Evolutionary conservation across 306 rosid genomes (phyloP).

Genomic region (Alnus glutinosa): DNA sequence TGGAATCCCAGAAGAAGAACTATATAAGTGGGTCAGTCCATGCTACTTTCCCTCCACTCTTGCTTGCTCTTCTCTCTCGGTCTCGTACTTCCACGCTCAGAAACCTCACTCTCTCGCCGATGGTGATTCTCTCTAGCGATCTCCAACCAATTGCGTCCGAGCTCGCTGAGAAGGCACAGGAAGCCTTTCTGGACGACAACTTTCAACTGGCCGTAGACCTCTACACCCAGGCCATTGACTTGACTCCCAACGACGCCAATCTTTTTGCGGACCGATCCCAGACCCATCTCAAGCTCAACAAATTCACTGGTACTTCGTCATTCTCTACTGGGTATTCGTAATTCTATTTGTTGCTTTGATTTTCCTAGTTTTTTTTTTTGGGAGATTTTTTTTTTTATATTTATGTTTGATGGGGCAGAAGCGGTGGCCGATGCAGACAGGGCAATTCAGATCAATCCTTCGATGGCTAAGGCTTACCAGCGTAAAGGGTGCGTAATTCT

Average conservation of each 20-base stretch:
- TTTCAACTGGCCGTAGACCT: conserved; percentile 41
- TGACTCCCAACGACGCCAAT: conserved; percentile 41
- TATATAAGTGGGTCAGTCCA: too few species aligned
- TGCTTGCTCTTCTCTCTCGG: not conserved
- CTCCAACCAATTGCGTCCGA: conserved; percentile 36
- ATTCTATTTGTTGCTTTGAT: not conserved
- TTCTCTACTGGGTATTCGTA: not conserved
- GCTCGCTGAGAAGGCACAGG: conserved; percentile 53
- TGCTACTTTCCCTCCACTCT: too few species aligned
- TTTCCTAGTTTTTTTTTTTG: not conserved
- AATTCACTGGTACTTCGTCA: conserved; percentile 17
- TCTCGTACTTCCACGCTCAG: not conserved
- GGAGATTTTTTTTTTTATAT: not conserved
- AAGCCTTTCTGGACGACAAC: conserved; percentile 64
- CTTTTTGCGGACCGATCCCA: conserved; percentile 62
- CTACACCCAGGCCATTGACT: conserved; percentile 43
- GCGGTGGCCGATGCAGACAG: conserved; percentile 29
- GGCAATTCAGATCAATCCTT: conserved; percentile 20
- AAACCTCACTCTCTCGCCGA: not conserved
- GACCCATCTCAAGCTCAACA: conserved; percentile 31
- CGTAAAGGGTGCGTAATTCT: conserved; percentile 30
- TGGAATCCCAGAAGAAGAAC: too few species aligned
- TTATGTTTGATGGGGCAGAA: conserved; percentile 20
- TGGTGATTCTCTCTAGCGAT: not conserved
- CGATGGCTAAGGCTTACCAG: conserved; percentile 28